Evolutionary conservation across 2,329 filamentous ascomycete species (phyloP), one percentile per base, ranked within the genome.

Genomic region (Aspergillus calidoustus): DNA sequence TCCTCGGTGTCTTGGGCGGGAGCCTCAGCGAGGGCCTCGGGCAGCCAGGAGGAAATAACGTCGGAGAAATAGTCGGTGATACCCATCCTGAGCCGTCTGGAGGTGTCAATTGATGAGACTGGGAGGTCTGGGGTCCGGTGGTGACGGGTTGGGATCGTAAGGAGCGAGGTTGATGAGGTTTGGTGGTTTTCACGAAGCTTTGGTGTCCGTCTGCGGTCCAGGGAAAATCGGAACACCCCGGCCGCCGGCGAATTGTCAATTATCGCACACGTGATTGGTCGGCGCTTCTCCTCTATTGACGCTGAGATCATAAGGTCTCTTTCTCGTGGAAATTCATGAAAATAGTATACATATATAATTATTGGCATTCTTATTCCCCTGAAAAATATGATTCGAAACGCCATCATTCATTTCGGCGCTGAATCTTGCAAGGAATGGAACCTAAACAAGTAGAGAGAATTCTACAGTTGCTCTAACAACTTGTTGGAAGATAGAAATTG

Each of bases 21-120:
- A 74, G 85, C 84, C 79, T 89, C 87, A 77, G 85, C 84, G 74
- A 88, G 82, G 70, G 82, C 82, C 76, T 87, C 83, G 70, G 83
- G 63, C 75, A 84, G 83, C 81, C 87, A 87, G 82, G 83, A 88
- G 81, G 83, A 87, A 81, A 83, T 87, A 82, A 84, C 79, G 77
- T 87, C 86, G 78, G 83, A 81, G 80, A 89, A 83, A 79, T 87
- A 85, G 76, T 88, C 85, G 77, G 85, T 81, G 80, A 89, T 80
- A 77, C 86, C 85, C 87, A 89, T 89, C 74, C 66, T 79, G 75
- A 72, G 69, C 65, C 66, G 63, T 64, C 66, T 64, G 65, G 54
- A 50, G 56, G 52, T 57, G 54, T 73, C 71, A 76, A 74, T 74
- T 72, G 70, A 68, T 64, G 68, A 69, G 70, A 70, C 67, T 68